These are phyloP conservation scores for Metroxylon sagu DNA, from an alignment of 176 grass and related monocot genomes.

Conservation along the genomic window DNA sequence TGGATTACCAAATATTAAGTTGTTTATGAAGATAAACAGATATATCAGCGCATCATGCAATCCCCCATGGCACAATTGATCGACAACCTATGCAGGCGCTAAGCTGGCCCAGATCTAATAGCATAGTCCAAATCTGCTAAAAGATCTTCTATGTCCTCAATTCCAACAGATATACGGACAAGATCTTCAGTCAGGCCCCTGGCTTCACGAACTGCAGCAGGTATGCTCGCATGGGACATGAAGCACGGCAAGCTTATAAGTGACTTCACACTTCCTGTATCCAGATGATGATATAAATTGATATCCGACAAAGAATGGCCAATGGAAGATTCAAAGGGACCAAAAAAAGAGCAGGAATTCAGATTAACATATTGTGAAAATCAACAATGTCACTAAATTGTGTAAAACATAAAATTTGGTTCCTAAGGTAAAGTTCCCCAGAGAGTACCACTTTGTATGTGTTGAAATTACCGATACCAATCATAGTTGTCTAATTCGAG, in stretches of 20 bases:
- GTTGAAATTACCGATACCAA: too few species aligned
- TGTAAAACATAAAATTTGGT: too few species aligned
- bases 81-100: background rate
- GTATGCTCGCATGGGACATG: slow-evolving; percentile 94
- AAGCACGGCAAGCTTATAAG: slow-evolving; percentile 96
- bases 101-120: slow-evolving; percentile 39
- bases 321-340: background rate
- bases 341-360: background rate
- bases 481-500: too few species aligned
- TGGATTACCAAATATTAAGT: too few species aligned
- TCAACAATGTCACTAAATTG: too few species aligned
- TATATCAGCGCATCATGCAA: too few species aligned
- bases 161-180: slow-evolving; percentile 78
- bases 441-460: too few species aligned
- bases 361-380: background rate
- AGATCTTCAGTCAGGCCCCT: slow-evolving; percentile 83
- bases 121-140: slow-evolving; percentile 73
- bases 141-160: slow-evolving; percentile 82
- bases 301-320: background rate
- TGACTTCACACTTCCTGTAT: slow-evolving; percentile 90
- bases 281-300: background rate
- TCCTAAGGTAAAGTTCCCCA: too few species aligned
- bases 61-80: too few species aligned
- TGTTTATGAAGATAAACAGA: too few species aligned
- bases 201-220: slow-evolving; percentile 43